A percentile compares a stretch with the other conserved stretches of the same genome.
Evolutionary conservation across 768 basidiomycete genomes (phyloP).

Genomic region (Russula emetica): DNA sequence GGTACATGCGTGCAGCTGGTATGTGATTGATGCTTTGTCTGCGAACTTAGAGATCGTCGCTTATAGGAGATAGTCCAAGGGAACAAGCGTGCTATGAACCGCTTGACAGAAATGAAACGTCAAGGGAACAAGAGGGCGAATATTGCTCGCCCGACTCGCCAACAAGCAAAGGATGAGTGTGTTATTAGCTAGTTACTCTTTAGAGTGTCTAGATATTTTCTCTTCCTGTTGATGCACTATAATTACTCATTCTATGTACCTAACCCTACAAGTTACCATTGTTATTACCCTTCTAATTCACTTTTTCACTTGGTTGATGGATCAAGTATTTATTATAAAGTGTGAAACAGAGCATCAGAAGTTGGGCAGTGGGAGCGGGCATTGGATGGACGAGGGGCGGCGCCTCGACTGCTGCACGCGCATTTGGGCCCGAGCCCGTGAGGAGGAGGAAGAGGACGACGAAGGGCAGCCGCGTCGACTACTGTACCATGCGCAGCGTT

Average conservation of each 20-base stretch:
- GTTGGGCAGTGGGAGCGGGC: too few species aligned
- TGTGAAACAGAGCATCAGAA: not conserved
- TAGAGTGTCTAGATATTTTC: not conserved
- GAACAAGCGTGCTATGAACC: conserved; percentile 96
- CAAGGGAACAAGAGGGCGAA: conserved; percentile 75
- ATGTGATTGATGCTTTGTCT: conserved; percentile 26
- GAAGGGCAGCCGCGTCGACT: too few species aligned
- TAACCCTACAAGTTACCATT: not conserved
- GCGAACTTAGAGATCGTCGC: not conserved
- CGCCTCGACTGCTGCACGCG: too few species aligned
- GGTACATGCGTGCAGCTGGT: conserved; percentile 99
- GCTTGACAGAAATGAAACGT: conserved; percentile 93
- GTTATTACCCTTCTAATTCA: not conserved
- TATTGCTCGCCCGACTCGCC: conserved; percentile 81
- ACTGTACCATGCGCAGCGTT: too few species aligned
- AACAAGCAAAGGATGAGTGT: conserved; percentile 93
- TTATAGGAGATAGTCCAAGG: conserved; percentile 66
- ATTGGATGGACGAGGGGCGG: too few species aligned
- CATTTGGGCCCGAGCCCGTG: too few species aligned
- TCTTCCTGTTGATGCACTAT: not conserved
- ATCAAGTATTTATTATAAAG: not conserved
- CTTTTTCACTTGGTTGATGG: not conserved
- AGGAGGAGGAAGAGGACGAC: too few species aligned
- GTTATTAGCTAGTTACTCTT: conserved; percentile 49
- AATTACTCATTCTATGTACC: not conserved